Percentiles rank a stretch among this genome's conserved stretches.
Conservation (phyloP, 2,329 filamentous ascomycete genomes). For the Aspergillus sp. region DNA sequence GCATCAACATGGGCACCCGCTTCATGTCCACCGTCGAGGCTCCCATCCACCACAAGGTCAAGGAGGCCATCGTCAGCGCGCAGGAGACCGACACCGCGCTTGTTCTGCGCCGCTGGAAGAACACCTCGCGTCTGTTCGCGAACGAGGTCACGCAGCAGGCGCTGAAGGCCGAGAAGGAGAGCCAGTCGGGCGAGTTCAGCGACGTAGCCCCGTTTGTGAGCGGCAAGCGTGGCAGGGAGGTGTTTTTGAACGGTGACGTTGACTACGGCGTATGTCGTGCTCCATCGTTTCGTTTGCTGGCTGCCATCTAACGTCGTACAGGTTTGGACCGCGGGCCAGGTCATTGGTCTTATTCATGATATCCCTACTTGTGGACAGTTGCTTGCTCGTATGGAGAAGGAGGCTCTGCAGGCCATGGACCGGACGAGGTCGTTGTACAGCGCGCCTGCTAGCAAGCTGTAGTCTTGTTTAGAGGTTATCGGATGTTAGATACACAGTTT, state of each 20-base stretch:
- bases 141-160: conserved; percentile 82
- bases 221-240: conserved; percentile 80
- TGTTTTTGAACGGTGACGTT: conserved; percentile 84
- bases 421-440: conserved; percentile 50
- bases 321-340: conserved; percentile 96
- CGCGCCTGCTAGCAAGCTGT: conserved; percentile 48
- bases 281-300: not conserved
- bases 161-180: conserved; percentile 72
- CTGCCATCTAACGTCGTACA: conserved; percentile 24
- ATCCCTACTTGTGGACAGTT: conserved; percentile 66
- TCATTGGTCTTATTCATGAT: conserved; percentile 80
- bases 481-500: no score
- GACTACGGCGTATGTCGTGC: conserved; percentile 67
- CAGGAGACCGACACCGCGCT: conserved; percentile 87
- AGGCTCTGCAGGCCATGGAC: conserved; percentile 58
- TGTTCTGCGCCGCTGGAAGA: conserved; percentile 81
- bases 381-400: conserved; percentile 64
- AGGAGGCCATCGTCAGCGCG: conserved; percentile 79
- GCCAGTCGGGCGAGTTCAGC: conserved; percentile 74
- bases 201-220: conserved; percentile 82
- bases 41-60: conserved; percentile 87
- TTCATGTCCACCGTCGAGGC: conserved; percentile 96
- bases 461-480: no score
- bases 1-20: conserved; percentile 96
- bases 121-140: conserved; percentile 78